Conservation (phyloP, 257 asterid genomes). For the Gynochthodes officinalis region DNA sequence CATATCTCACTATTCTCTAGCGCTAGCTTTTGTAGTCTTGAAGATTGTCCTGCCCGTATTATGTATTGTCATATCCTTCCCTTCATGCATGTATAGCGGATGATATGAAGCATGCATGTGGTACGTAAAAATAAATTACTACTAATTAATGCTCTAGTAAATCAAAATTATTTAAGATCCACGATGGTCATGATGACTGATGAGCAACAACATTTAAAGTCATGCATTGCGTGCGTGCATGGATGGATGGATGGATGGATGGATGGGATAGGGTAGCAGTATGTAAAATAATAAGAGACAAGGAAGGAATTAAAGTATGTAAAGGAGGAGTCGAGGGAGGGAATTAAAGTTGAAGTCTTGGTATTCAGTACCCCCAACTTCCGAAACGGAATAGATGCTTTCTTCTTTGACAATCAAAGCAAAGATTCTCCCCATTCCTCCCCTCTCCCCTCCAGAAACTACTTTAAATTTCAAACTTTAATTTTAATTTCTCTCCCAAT, state of each 20-base stretch:
- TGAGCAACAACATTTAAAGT: too few relatives aligned
- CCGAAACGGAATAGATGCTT: conserved; percentile 36
- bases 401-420: conserved; percentile 44
- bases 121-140: too few relatives aligned
- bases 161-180: too few relatives aligned
- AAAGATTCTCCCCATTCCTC: conserved; percentile 27
- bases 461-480: background rate
- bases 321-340: background rate
- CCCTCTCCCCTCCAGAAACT: background rate
- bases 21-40: too few relatives aligned
- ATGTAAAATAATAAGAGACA: conserved; percentile 14
- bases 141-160: too few relatives aligned
- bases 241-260: conserved; percentile 29
- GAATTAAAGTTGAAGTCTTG: conserved; percentile 3
- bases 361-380: conserved; percentile 15
- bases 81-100: too few relatives aligned
- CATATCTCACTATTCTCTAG: too few relatives aligned
- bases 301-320: conserved; percentile 14
- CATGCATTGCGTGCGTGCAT: too few relatives aligned
- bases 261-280: background rate
- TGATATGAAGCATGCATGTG: too few relatives aligned
- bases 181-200: too few relatives aligned
- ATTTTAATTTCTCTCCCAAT: background rate
- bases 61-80: too few relatives aligned
- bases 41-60: too few relatives aligned